Base-by-base conservation (phyloP, 768 basidiomycete genomes). In the Panaeolus cyanescens region DNA sequence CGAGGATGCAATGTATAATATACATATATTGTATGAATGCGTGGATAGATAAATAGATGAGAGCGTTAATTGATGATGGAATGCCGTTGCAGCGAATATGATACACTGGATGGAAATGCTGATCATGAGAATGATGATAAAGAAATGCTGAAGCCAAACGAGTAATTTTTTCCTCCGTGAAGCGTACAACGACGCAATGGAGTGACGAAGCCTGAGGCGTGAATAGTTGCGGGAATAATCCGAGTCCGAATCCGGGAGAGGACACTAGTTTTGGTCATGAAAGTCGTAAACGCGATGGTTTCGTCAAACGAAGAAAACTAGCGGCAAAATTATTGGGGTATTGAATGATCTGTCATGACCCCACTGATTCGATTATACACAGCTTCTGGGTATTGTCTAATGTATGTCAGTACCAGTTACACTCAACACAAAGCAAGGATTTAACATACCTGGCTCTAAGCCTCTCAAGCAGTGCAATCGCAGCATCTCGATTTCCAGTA, bases 301-400 rank as follows among this genome's bases (percentile, higher is more conserved):
- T 50, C 45, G 25, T 50, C 19, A 15, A 50, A 28, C 22, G 12
- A 28, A 50, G 39, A 50, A 50, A 50, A 50, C 45, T 50, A 50
- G 45, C 30, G 45, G 25, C 45, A 28, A 50, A 28, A 13, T 50
- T 50, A 50, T 50, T 50, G 45, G 45, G 45, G 45, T 22, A 50
- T 50, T 3, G 86, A 78, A 60, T 90, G 87, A 70, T 90, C 89
- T n/a, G 87, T 79, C 80, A 92, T 82, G 71, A 93, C 90, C 12
- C 90, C 90, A 58, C 89, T 86, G 63, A 93, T 92, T 45, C 91
- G 86, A 70, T 87, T 87, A 68, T 84, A 89, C 58, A 93, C 91
- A 8, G 90, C 91, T 54, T 85, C 85, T 4, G 91, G 91, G 74
- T 89, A 92, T 75, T 85, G 82, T 72, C 90, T 91, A 56, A 3